These are phyloP conservation scores for Solanum corneliomulleri DNA, from an alignment of 257 asterid genomes.

Conservation along the genomic window DNA sequence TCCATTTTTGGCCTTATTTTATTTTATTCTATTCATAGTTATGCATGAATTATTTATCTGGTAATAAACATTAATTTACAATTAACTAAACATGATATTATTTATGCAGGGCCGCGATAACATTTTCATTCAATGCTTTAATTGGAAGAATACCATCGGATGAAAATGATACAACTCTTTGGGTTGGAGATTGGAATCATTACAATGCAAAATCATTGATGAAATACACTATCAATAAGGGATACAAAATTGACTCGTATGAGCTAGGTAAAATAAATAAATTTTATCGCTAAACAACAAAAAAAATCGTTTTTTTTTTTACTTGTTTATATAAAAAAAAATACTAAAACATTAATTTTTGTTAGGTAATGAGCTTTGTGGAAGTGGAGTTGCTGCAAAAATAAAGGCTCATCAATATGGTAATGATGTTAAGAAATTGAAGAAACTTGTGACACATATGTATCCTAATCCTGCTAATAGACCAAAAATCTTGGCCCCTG, in stretches of 20 bases:
- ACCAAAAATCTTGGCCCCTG: conserved; percentile 72
- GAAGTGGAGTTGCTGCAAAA: conserved; percentile 48
- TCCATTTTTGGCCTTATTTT: not conserved
- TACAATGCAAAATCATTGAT: conserved; percentile 52
- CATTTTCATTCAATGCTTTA: conserved; percentile 74
- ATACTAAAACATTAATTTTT: not conserved
- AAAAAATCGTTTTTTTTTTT: not conserved
- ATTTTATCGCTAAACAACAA: not conserved
- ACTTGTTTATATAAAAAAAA: not conserved
- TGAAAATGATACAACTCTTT: conserved; percentile 8
- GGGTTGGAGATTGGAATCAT: conserved; percentile 57
- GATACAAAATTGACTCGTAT: conserved; percentile 71
- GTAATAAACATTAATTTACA: not conserved
- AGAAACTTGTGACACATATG: conserved; percentile 28
- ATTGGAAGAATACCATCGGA: conserved; percentile 30
- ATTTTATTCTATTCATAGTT: not conserved
- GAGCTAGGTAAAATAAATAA: conserved; percentile 42
- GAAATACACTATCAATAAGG: conserved; percentile 43
- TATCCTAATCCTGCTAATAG: conserved; percentile 24
- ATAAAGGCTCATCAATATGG: conserved; percentile 59
- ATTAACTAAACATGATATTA: not conserved
- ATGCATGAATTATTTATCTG: not conserved
- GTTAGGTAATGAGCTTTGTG: conserved; percentile 70
- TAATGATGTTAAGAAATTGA: conserved; percentile 37
- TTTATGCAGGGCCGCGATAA: conserved; percentile 38